Evolutionary conservation across 805 yeast genomes (phyloP).

Genomic region (Naumovozyma dairenensis): DNA sequence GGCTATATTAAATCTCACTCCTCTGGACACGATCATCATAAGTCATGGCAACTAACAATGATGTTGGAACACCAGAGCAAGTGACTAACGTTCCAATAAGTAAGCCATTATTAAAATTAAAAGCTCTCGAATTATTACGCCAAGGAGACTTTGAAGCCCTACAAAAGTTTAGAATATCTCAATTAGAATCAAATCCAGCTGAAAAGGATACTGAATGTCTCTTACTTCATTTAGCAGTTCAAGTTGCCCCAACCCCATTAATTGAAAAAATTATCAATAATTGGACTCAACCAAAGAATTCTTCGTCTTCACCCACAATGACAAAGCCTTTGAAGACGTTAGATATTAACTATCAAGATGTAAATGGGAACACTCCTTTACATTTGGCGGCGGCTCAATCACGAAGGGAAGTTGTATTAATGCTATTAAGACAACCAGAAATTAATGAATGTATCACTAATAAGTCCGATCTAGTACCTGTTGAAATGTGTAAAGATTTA

Average conservation of each 20-base stretch:
- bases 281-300: constrained; percentile 21
- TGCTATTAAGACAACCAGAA: constrained; percentile 47
- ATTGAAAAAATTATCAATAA: constrained; percentile 38
- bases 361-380: constrained; percentile 81
- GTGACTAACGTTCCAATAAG: constrained; percentile 5
- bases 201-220: constrained; percentile 37
- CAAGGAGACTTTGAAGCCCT: constrained; percentile 20
- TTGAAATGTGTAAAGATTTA: constrained; percentile 57
- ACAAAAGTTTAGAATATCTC: constrained; percentile 8
- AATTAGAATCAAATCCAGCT: constrained; percentile 21
- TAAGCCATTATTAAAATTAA: constrained; percentile 47
- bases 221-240: constrained; percentile 72
- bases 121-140: constrained; percentile 52
- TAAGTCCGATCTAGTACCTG: constrained; percentile 63
- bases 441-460: constrained; percentile 81
- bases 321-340: constrained; percentile 19
- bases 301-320: constrained; percentile 1
- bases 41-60: too few relatives aligned
- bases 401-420: constrained; percentile 64
- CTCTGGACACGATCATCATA: too few relatives aligned
- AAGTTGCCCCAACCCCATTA: constrained; percentile 62
- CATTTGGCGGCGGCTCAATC: constrained; percentile 76
- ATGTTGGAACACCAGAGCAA: neutral
- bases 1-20: too few relatives aligned
- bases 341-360: constrained; percentile 67